Conservation (phyloP, 2,329 filamentous ascomycete species). For the Chlorencoelia australis region DNA sequence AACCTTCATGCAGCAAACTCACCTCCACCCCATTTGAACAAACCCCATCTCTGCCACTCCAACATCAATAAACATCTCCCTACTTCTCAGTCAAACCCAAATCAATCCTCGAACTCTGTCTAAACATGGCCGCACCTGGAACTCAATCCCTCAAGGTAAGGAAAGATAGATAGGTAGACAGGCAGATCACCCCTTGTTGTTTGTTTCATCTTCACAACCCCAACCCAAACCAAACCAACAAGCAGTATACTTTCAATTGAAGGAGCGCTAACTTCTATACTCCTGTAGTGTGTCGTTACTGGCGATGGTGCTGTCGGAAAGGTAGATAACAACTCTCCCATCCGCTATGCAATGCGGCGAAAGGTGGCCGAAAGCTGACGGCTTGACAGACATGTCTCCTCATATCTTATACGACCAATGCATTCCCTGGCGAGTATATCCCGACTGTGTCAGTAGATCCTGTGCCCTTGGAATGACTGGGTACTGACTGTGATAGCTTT, state of each 20-base stretch:
- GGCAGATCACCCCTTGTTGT: too few relatives aligned
- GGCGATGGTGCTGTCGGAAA: conserved; percentile 99
- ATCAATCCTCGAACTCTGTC: background rate
- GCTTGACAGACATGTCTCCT: conserved; percentile 80
- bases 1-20: conserved; percentile 1
- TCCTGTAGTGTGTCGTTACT: conserved; percentile 82
- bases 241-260: too few relatives aligned
- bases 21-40: background rate
- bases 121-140: conserved; percentile 4
- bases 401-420: conserved; percentile 98
- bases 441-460: conserved; percentile 70
- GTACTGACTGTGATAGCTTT: conserved; percentile 50
- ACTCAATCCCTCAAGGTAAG: conserved; percentile 8
- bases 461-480: background rate
- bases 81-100: background rate
- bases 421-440: conserved; percentile 99
- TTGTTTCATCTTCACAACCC: background rate
- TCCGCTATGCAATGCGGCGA: too few relatives aligned
- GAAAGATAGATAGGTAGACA: too few relatives aligned
- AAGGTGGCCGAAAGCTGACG: conserved; percentile 18
- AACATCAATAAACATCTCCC: background rate
- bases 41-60: background rate
- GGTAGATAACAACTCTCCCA: conserved; percentile 43
- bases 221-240: too few relatives aligned
- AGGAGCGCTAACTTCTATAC: conserved; percentile 20